Base-by-base conservation (phyloP, 208 protist genomes). In the Borovskyia barvae region DNA sequence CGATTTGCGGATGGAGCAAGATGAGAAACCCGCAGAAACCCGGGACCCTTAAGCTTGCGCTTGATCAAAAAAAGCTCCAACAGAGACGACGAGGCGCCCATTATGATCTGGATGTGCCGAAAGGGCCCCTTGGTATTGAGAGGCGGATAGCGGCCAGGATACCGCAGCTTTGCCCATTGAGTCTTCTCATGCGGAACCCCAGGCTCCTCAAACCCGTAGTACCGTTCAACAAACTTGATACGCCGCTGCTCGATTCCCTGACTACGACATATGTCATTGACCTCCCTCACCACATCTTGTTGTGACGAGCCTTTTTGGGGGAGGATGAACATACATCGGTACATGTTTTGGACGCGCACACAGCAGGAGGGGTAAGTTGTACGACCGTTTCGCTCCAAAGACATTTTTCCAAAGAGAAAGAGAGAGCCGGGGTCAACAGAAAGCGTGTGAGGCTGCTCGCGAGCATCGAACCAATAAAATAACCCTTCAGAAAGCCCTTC, bases 51-150 rank as follows among this genome's bases (percentile, higher is more conserved):
- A 12, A 99, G 65, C 49, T 85, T 90, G 32, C 82, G 79, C 58
- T 98, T 96, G 6, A 98, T 45, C 0, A 99, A 51, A 52, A 99
- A 96, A 5, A 92, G 60, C 80, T 99, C 96, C n/a, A 97, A 61
- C 12, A 94, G 63, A 24, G 79, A 92, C 3, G 78, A 76, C 20
- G 77, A 72, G 0, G 85, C 69, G 37, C 95, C 95, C 60, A 98
- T 92, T n/a, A 95, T 72, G 39, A 76, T 48, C 33, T 62, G 62
- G 39, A 98, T 87, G 41, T 96, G 88, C 8, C 53, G 49, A 33
- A 84, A 83, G 12, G 65, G 36, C 20, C 40, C 63, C 28, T 80
- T 81, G 3, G 64, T 45, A 49, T 52, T 40, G 19, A 93, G 70
- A 0, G 77, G 75, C 2, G 85, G 78, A 58, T 83, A 91, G 42